These are phyloP conservation scores for Taxillus chinensis DNA, from an alignment of 164 flowering plant species.

Conservation along the genomic window DNA sequence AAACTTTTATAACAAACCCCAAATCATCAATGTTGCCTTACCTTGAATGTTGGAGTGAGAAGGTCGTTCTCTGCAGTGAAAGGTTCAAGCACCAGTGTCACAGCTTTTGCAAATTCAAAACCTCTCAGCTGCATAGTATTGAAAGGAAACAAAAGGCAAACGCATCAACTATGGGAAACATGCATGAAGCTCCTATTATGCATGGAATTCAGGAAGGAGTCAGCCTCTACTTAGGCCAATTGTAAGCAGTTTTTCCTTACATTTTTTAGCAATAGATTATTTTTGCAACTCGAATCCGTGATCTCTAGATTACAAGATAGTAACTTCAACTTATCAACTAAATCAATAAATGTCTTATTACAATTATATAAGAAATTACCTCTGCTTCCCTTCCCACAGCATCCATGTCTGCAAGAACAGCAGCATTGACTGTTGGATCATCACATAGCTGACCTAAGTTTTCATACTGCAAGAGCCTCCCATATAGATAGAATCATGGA, in stretches of 20 bases:
- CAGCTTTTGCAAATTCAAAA: slow-evolving; percentile 1
- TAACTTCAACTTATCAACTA: too few species aligned
- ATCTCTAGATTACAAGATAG: too few species aligned
- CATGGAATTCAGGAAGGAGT: too few species aligned
- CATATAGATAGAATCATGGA: not conserved
- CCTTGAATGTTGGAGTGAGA: slow-evolving; percentile 5
- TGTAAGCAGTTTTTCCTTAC: too few species aligned
- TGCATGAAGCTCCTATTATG: too few species aligned
- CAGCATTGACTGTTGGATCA: not conserved
- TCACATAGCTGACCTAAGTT: not conserved
- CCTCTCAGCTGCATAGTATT: slow-evolving; percentile 1
- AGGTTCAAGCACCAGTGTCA: not conserved
- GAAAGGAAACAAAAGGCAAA: too few species aligned
- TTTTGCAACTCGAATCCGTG: too few species aligned
- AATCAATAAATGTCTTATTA: too few species aligned
- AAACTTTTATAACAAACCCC: not conserved
- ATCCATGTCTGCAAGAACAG: slow-evolving; percentile 1
- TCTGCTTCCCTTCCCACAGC: not conserved
- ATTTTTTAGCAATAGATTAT: too few species aligned
- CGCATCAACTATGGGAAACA: too few species aligned
- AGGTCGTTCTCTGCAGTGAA: not conserved
- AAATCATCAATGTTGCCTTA: not conserved
- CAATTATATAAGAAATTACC: not conserved
- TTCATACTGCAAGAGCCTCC: not conserved
- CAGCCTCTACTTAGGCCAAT: too few species aligned